Base-by-base conservation (phyloP, 495 filamentous ascomycete genomes). In the Saxispiralis lemnorum region DNA sequence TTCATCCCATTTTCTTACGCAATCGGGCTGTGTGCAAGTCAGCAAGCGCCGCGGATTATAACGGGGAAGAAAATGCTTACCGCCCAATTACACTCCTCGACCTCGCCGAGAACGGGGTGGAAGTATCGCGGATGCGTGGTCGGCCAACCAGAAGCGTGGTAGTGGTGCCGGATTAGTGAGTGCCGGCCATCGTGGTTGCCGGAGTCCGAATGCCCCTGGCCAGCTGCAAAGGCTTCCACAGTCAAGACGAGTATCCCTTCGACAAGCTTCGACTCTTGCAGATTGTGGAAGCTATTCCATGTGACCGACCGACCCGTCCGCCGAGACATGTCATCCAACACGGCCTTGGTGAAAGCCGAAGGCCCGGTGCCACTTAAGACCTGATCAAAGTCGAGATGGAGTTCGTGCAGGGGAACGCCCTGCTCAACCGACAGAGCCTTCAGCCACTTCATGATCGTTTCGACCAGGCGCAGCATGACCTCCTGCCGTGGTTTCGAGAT, bases 291-390 rank as follows among this genome's bases (percentile, higher is more conserved):
- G 18, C 55, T 39, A 38, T 71, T 60, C 72, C 74, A 76, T 20
- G 57, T 62, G 38, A 75, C 58, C 15, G 51, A 37, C 16, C 51
- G 43, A 35, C 63, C 64, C 12, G 43, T 53, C 31, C 35, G 43
- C 24, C 33, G 39, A 16, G 66, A 66, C 68, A 76, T 75, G 45
- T 79, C 71, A n/a, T 60, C 63, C 20, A 81, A 44, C 21, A 79
- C 66, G 13, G 71, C 71, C 11, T 59, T 55, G 35, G 74, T 78
- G 49, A 79, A 81, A 15, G 76, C 75, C 6, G 74, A 75, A 0
- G 76, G 76, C 6, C 75, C 76, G 1, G 76, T 81, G 33, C 74
- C 72, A 54, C 62, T 71, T 43, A 81, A 75, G 36, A 81, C 73
- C 50, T 81, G 68, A 51, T 79, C 72, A 45, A 79, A 79, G 51